A percentile compares a stretch with the other conserved stretches of the same genome.
Evolutionary conservation across 2,329 filamentous ascomycete genomes (phyloP).

Genomic region (Pseudogymnoascus sp.): DNA sequence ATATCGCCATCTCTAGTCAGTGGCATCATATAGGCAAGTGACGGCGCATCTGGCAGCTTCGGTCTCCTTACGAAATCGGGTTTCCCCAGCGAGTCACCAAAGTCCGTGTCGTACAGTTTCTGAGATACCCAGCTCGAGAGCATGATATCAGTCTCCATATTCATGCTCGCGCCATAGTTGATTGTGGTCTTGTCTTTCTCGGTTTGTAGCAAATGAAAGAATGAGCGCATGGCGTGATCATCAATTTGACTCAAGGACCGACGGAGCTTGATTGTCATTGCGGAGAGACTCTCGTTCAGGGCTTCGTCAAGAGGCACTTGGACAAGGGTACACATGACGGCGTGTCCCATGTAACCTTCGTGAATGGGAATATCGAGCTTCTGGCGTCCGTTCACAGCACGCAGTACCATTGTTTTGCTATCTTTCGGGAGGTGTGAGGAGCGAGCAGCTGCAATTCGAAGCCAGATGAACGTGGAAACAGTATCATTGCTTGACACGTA

Average conservation of each 20-base stretch:
- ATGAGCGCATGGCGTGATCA: not conserved
- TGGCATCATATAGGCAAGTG: constrained; percentile 5
- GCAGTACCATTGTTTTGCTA: not conserved
- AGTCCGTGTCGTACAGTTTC: not conserved
- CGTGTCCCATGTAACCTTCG: constrained; percentile 1
- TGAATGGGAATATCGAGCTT: not conserved
- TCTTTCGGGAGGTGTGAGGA: not conserved
- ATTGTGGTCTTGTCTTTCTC: constrained; percentile 6
- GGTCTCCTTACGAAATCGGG: not conserved
- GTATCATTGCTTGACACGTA: constrained; percentile 4
- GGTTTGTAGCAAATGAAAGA: not conserved
- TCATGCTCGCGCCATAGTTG: not conserved
- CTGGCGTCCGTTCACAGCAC: not conserved
- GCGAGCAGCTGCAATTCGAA: not conserved
- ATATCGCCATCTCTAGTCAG: not conserved
- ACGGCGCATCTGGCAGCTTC: not conserved
- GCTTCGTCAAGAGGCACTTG: not conserved
- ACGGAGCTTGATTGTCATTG: not conserved
- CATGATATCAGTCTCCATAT: not conserved
- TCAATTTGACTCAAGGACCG: not conserved
- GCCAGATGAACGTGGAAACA: not conserved
- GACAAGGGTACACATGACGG: not conserved
- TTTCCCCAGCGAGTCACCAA: not conserved
- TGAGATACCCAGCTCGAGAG: not conserved
- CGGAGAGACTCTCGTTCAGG: not conserved